Base-by-base conservation (phyloP, 805 yeast genomes). In the Hanseniaspora singularis region DNA sequence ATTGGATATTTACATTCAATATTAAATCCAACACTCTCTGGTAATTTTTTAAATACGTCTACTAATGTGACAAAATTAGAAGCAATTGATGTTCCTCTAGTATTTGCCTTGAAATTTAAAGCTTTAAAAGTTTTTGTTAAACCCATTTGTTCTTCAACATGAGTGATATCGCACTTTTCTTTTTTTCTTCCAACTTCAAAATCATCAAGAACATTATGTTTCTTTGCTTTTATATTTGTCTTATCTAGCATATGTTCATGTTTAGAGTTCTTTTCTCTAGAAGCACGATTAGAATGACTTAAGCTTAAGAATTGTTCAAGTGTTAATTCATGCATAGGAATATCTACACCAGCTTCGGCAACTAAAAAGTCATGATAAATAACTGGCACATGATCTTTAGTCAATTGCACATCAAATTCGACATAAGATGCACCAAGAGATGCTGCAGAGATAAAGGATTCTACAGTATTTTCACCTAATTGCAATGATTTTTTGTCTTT, bases 361-460 rank as follows among this genome's bases (percentile, higher is more conserved):
- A 89, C 96, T 36, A 85, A 61, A 58, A 89, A 89, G 60, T 89
- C 97, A 62, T 89, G 97, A 58, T 89, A 89, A 24, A 89, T 82
- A 6, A 89, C 97, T 2, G 97, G 96, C 10, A 85, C 78, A 53
- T 70, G 70, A 61, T 89, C 97, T 58, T 87, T 86, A 14, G 97
- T 89, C 54, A 89, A 68, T 60, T 89, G 97, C 38, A 89, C 97
- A 63, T 89, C 97, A 60, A 89, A 89, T 64, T 89, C 97, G 44
- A 89, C 96, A 57, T 89, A 89, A 2, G 94, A 81, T 1, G 97
- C 97, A 33, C 97, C 97, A 53, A 89, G 67, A 2, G 94, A 86
- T 0, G 96, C 95, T 0, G 97, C 97, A 11, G 95, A 94, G 58
- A 89, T 82, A 56, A 89, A 89, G 0, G 95, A 83, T 56, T 89